Base-by-base conservation (phyloP, 164 flowering plant genomes). In the Paratinospora sagittata region DNA sequence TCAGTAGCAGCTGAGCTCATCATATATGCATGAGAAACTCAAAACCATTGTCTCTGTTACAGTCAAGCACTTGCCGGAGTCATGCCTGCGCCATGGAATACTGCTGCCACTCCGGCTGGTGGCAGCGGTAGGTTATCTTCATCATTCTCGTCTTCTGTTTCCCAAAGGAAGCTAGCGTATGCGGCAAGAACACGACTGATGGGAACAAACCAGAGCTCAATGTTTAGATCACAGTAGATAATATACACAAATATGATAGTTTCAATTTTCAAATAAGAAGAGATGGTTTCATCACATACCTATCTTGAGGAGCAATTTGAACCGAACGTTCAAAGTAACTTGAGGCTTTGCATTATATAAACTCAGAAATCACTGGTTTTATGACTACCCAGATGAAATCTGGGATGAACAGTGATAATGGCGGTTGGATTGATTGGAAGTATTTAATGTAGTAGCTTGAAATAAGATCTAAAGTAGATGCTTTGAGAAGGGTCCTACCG, bases 111-210 rank as follows among this genome's bases (percentile, higher is more conserved):
- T 16, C 24, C 78, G 0, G 41, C 33, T 27, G 73, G 58, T 63
- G 72, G 66, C 6, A 62, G 69, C 10, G 71, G 49, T 19, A 34
- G 19, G 17, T 19, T 47, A 19, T 68, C 78, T 23, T 84, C 86
- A 24, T 83, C 87, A 3, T 76, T 86, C 45, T 80, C 75, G 8
- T 85, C 89, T 19, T 81, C 91, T 63, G 79, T 73, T 71, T 91
- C 90, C 98, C 97, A 91, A 12, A 91, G 85, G 75, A 93, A 93
- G 72, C 85, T 76, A 63, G 98, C 95, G 77, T 89, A 89, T 65
- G 95, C 92, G n/a, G 84, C 97, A 37, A 82, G 89, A 73, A 93
- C 87, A 75, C 86, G 63, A 76, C 97, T 89, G 87, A 19, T 71
- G 47, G 72, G 21, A 66, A 70, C 43, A 37, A 62, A 70, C 10